These are phyloP conservation scores for Globisporangium camurandrum DNA, from an alignment of 352 stramenopile species.

Conservation along the genomic window DNA sequence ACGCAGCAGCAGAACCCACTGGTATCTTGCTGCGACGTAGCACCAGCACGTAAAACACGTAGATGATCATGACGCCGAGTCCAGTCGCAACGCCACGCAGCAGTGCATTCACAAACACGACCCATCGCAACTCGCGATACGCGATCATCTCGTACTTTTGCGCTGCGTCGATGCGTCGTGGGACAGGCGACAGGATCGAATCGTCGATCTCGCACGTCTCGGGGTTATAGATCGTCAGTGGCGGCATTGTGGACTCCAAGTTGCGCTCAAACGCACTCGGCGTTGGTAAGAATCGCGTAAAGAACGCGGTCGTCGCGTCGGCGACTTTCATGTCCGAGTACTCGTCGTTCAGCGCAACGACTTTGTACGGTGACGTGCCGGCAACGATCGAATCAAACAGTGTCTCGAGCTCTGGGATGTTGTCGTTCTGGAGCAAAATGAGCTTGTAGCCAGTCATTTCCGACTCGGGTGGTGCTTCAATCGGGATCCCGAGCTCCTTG, in stretches of 20 bases:
- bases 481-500: constrained; percentile 70
- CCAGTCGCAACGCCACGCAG: constrained; percentile 68
- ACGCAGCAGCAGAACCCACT: constrained; percentile 28
- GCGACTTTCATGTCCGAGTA: constrained; percentile 78
- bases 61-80: constrained; percentile 74
- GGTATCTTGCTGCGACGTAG: constrained; percentile 39
- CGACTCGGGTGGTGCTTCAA: constrained; percentile 57
- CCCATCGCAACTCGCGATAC: constrained; percentile 74
- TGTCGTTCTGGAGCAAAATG: constrained; percentile 79
- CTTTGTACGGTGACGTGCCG: constrained; percentile 55
- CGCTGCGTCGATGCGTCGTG: constrained; percentile 45
- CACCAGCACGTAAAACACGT: constrained; percentile 74
- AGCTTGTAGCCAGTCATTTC: constrained; percentile 84
- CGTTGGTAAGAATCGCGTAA: constrained; percentile 60
- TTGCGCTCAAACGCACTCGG: constrained; percentile 66
- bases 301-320: constrained; percentile 60
- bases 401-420: constrained; percentile 57
- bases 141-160: constrained; percentile 77
- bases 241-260: constrained; percentile 23
- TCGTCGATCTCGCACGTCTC: constrained; percentile 65
- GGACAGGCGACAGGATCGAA: constrained; percentile 60
- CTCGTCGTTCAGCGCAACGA: constrained; percentile 85
- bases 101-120: constrained; percentile 72
- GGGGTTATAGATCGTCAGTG: constrained; percentile 54
- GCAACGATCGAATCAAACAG: constrained; percentile 65